A percentile compares a stretch with the other conserved stretches of the same genome.
phyloP scores from a whole-genome alignment of 495 filamentous ascomycete species.

The Penicillium herquei region DNA sequence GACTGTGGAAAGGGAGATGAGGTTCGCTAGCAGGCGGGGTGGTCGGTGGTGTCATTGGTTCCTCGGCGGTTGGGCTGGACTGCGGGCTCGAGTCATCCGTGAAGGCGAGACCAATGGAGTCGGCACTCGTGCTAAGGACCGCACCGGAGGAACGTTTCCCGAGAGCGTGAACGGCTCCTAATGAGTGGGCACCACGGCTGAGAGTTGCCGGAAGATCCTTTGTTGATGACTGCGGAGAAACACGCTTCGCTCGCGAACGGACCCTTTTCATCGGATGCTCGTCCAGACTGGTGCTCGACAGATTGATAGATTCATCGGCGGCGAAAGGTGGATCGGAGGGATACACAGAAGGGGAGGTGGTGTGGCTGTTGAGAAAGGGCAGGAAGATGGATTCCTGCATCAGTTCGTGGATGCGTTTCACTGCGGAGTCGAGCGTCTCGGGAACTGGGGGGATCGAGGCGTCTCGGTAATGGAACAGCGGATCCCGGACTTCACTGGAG shows the following conservation, averaged over 20 bases:
- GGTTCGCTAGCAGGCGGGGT: conserved; percentile 71
- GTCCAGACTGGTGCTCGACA: conserved; percentile 31
- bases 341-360: conserved; percentile 30
- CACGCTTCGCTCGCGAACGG: conserved; percentile 36
- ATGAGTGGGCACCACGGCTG: conserved; percentile 32
- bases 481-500: conserved; percentile 79
- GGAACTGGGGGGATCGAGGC: conserved; percentile 69
- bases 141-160: conserved; percentile 40
- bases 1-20: conserved; percentile 48
- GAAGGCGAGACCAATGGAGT: conserved; percentile 35
- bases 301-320: conserved; percentile 33
- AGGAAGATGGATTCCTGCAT: conserved; percentile 90
- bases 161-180: conserved; percentile 32
- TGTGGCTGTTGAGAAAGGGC: conserved; percentile 43
- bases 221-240: conserved; percentile 44
- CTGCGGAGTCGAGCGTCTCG: conserved; percentile 79
- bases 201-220: conserved; percentile 35
- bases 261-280: conserved; percentile 31
- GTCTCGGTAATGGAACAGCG: conserved; percentile 64
- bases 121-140: conserved; percentile 35
- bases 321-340: conserved; percentile 31
- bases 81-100: conserved; percentile 49
- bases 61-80: conserved; percentile 48
- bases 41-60: conserved; percentile 86
- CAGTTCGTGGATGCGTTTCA: conserved; percentile 85